phyloP scores from a whole-genome alignment of 2,329 filamentous ascomycete genomes.

The Cladophialophora immunda region DNA sequence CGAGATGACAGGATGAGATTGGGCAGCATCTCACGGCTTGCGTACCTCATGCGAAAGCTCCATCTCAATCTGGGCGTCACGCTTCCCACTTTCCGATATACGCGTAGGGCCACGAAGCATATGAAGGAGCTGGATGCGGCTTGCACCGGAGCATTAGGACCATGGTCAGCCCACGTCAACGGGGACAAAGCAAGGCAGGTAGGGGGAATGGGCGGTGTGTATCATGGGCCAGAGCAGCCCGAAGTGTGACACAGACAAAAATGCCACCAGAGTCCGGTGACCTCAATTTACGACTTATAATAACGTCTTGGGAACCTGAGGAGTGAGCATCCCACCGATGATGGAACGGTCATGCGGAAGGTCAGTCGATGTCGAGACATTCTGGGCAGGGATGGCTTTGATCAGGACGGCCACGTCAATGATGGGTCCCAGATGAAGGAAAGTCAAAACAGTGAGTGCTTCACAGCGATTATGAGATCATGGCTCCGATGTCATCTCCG shows the following conservation, averaged over 20 bases:
- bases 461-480: slow-evolving; percentile 30
- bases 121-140: neutral
- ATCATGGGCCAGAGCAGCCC: slow-evolving; percentile 7
- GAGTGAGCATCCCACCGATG: slow-evolving; percentile 16
- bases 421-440: slow-evolving; percentile 8
- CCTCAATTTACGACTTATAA: neutral
- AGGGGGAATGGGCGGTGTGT: slow-evolving; percentile 34
- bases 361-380: slow-evolving; percentile 9
- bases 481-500: slow-evolving; percentile 26
- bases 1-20: neutral
- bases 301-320: slow-evolving; percentile 9
- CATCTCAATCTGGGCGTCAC: neutral
- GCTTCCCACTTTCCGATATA: neutral
- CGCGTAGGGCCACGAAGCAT: neutral
- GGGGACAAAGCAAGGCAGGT: neutral
- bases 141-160: slow-evolving; percentile 1
- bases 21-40: neutral
- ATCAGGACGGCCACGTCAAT: slow-evolving; percentile 30
- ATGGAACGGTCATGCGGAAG: slow-evolving; percentile 11
- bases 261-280: slow-evolving; percentile 25
- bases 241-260: neutral
- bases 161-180: neutral
- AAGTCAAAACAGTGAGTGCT: neutral
- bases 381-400: slow-evolving; percentile 4
- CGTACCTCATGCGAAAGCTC: neutral